Evolutionary conservation across 768 basidiomycete species (phyloP), one percentile per base, ranked within the genome.

Genomic region (Hericium erinaceus): DNA sequence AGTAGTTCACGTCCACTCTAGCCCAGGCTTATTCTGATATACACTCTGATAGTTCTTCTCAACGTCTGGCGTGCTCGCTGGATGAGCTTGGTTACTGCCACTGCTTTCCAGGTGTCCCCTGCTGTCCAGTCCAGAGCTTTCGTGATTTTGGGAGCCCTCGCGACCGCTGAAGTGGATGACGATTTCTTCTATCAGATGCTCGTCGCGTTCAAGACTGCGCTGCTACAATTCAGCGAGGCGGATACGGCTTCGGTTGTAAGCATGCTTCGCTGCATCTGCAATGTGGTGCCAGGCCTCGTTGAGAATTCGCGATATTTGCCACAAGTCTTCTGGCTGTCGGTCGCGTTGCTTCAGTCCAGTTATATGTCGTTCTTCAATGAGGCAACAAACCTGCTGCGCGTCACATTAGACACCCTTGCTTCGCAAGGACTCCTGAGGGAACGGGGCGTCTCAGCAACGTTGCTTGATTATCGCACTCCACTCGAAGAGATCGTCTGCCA

Each of bases 131-230:
- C 87, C 26, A 84, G 91, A 10, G 89, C 92, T 0, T 95, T 95
- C 68, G 80, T 89, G 37, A 83, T 87, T 3, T 79, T 97, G 9
- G 89, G 89, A 3, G 77, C 80, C n/a, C 77, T 95, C n/a, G 85
- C 90, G 15, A 81, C 81, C 3, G 80, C 86, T 2, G 90, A 93
- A 24, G 88, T 94, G 44, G 94, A 97, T 61, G 94, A 95, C 60
- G 94, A 97, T 67, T 82, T 94, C 62, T 75, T 95, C 55, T 95
- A 95, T 64, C 94, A 97, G 67, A 92, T 95, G 70, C 80, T 95
- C 9, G 88, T 94, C 6, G 91, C 94, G 0, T 84, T 95, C 69
- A 82, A 81, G 61, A 84, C 79, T 0, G 87, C 89, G 0, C 72
- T 95, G 16, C 68, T 71, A 10, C 82, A 84, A 63, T 78, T 84